phyloP scores from a whole-genome alignment of 805 yeast species.

The Saccharomycopsis babjevae region DNA sequence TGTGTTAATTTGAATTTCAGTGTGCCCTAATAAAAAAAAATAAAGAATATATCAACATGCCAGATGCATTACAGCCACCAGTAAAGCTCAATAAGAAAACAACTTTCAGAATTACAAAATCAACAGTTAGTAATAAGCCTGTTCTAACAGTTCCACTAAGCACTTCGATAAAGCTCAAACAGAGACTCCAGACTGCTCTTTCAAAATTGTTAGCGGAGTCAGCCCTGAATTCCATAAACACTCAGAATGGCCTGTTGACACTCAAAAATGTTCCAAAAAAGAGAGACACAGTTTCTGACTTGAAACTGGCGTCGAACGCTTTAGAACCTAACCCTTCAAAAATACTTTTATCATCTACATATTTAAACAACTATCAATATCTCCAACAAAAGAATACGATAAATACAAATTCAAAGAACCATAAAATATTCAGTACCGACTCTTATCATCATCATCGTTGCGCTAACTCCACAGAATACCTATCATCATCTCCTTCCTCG shows the following conservation, averaged over 20 bases:
- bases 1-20: too few relatives aligned
- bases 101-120: background rate
- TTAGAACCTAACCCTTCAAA: background rate
- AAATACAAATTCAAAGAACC: background rate
- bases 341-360: background rate
- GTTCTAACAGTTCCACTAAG: background rate
- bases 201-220: background rate
- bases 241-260: background rate
- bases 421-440: background rate
- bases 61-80: background rate
- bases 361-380: background rate
- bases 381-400: background rate
- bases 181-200: background rate
- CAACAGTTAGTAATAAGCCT: background rate
- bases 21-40: too few relatives aligned
- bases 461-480: background rate
- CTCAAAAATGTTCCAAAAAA: background rate
- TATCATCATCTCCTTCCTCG: background rate
- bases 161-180: background rate
- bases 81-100: background rate
- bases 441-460: background rate
- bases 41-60: background rate
- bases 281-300: background rate
- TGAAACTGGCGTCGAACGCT: background rate
- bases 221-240: background rate